Evolutionary conservation across 1,284 basidiomycete genomes (phyloP), one percentile per base, ranked within the genome.

Genomic region (Cerrena zonata): DNA sequence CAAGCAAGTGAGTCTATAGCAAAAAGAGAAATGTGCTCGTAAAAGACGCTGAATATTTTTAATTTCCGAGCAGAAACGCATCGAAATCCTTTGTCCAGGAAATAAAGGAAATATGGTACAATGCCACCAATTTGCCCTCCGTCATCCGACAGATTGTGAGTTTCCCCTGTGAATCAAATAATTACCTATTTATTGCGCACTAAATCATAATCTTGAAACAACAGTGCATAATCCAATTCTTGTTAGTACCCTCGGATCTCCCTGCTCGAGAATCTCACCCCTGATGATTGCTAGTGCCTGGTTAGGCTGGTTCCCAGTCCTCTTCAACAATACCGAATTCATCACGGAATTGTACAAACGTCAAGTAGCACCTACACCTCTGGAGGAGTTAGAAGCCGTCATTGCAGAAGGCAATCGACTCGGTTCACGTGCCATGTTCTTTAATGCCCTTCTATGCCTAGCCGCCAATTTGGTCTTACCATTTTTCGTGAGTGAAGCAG

Each of bases 301-400:
- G 79, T 74, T 91, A 51, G 88, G 81, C 2, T 94, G 92, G 92
- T 94, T 93, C 60, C 92, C 92, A 0, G 72, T 93, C 24, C 72
- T 94, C 2, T 94, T 95, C 70, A 95, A 92, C 71, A 86, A 85
- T 0, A 86, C 87, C 0, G 73, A 90, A 12, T 97, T 93, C 70
- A 79, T 95, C 45, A 87, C 88, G 11, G 92, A 94, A 60, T 78
- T 94, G 12, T 84, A 95, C 74, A 87, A 84, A 57, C 71, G 70
- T 2, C 66, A 74, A 7, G 49, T 60, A 19, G 53, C 67, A 0
- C 61, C 72, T 5, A 61, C 64, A 52, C 61, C 67, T 49, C 68
- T 69, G 34, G 55, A 55, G 48, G 60, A 64, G 4, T 54, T 57
- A 1, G 63, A 76, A 47, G 72, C 73, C 2, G 66, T 80, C 23